phyloP scores from a whole-genome alignment of 345 rosid species.

The Eutrema heterophyllum region DNA sequence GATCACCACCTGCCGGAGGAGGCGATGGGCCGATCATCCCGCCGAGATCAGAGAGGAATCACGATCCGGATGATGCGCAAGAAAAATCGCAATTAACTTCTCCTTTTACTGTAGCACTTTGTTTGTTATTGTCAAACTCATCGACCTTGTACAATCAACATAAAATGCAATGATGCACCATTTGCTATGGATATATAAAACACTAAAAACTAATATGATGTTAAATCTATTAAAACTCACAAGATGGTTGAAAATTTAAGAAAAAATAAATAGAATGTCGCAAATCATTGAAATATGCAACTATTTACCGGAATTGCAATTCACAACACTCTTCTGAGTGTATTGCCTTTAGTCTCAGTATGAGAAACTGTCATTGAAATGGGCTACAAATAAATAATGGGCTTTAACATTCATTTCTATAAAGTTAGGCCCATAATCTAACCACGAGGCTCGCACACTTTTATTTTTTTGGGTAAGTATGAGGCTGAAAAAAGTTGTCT shows the following conservation, averaged over 20 bases:
- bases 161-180: neutral
- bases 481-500: slow-evolving; percentile 5
- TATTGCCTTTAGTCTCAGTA: neutral
- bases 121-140: neutral
- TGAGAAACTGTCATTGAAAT: neutral
- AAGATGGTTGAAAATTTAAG: neutral
- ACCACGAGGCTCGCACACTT: neutral
- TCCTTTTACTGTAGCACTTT: too few species aligned
- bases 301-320: neutral
- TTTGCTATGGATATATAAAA: neutral
- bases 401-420: neutral
- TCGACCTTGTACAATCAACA: neutral
- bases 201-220: neutral
- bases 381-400: neutral
- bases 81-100: too few species aligned
- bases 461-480: neutral
- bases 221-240: neutral
- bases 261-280: neutral
- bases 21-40: too few species aligned
- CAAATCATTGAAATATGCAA: neutral
- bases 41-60: too few species aligned
- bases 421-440: neutral
- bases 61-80: too few species aligned
- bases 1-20: too few species aligned
- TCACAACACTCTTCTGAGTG: neutral